Base-by-base conservation (phyloP, 352 stramenopile species). In the Globisporangium alternatum region DNA sequence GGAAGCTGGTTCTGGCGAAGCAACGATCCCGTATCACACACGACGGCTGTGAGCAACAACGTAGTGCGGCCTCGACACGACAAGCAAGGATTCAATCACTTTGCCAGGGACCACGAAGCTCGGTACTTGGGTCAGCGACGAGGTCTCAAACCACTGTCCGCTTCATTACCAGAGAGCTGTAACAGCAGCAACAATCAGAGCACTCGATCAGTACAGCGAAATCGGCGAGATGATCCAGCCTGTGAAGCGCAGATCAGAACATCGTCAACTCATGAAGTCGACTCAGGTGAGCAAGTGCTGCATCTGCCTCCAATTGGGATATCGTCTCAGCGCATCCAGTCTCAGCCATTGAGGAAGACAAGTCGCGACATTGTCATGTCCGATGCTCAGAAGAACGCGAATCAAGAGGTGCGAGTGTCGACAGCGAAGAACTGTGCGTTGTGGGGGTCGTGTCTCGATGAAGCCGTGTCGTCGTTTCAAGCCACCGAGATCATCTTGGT, bases 401-500 rank as follows among this genome's bases (percentile, higher is more conserved):
- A 8, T 21, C 4, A 1, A 8, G 52, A 44, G 30, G 10, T 19
- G 9, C 30, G n/a, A 5, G 8, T 5, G 13, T 31, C 52, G 9
- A 7, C 31, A 57, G 12, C 52, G 3, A 44, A 15, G 1, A 28
- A 35, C 2, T 57, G 41, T 44, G 19, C n/a, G 12, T 10, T 57
- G 9, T 57, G 31, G 52, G 52, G 52, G 10, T 13, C 19, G 19
- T 45, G 30, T 5, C 52, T 57, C 17, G n/a, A 44, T 13, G 52
- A 57, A 53, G 64, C 60, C 1, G 64, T 79, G 45, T 58, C 64
- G 10, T 62, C 70, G 13, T 79, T 80, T 63, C 45, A 79, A 64
- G 66, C 64, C 15, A 75, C 55, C 7, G 62, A 72, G 33, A 79
- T 72, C 44, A 77, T 83, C 37, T 53, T 83, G 31, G 45, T 65